Evolutionary conservation across 352 stramenopile genomes (phyloP).

Genomic region (Globisporangium radiosum): DNA sequence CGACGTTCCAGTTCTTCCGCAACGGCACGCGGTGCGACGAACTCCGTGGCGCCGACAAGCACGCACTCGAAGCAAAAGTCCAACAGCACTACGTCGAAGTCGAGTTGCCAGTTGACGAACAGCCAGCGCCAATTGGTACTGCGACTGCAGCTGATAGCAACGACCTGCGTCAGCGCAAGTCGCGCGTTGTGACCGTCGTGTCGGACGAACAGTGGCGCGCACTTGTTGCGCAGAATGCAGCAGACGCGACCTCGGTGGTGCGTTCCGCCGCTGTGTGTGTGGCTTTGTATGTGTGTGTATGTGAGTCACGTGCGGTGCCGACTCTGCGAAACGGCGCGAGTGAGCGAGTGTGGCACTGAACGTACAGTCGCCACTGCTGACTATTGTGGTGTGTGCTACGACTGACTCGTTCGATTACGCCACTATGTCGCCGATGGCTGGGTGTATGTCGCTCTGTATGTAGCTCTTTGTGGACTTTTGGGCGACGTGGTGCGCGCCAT

Average conservation of each 20-base stretch:
- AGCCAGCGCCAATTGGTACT: slow-evolving; percentile 20
- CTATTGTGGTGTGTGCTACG: neutral
- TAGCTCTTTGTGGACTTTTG: slow-evolving; percentile 83
- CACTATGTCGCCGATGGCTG: neutral
- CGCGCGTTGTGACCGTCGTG: slow-evolving; percentile 33
- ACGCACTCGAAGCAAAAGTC: slow-evolving; percentile 45
- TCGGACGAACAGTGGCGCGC: slow-evolving; percentile 50
- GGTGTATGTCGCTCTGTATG: slow-evolving; percentile 1
- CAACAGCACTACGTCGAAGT: slow-evolving; percentile 80
- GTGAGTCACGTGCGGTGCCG: neutral
- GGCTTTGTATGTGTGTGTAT: neutral
- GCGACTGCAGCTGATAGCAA: slow-evolving; percentile 5
- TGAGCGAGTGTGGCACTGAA: slow-evolving; percentile 1
- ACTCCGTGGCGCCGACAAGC: slow-evolving; percentile 77
- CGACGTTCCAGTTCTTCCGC: slow-evolving; percentile 95
- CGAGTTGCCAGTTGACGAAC: slow-evolving; percentile 58
- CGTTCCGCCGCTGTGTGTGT: slow-evolving; percentile 4
- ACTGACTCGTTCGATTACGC: slow-evolving; percentile 6
- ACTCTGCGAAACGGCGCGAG: too few species aligned
- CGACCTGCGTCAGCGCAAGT: slow-evolving; percentile 58
- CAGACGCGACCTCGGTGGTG: slow-evolving; percentile 33
- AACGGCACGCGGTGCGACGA: slow-evolving; percentile 86
- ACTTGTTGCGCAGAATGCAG: slow-evolving; percentile 39
- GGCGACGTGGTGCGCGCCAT: slow-evolving; percentile 22
- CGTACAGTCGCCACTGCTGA: neutral